Base-by-base conservation (phyloP, 2,329 filamentous ascomycete genomes). In the Arthroderma uncinatum region DNA sequence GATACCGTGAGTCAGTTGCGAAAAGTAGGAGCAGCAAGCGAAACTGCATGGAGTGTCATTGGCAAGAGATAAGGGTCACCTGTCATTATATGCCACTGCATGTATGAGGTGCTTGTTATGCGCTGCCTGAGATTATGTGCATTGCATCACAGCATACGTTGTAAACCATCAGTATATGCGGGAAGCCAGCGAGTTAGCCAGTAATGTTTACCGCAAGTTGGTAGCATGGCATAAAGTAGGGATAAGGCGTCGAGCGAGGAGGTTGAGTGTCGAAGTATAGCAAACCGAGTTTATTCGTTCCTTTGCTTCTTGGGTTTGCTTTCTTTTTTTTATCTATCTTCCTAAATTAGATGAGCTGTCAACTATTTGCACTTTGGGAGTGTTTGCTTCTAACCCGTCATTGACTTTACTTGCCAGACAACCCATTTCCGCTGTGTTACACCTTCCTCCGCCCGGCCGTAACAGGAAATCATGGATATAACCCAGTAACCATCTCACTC, bases 81-180 rank as follows among this genome's bases (percentile, higher is more conserved):
- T 50, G 44, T 50, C 44, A 50, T 16, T 50, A 3, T 30, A 50
- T 50, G 28, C 23, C 44, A 50, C 44, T 50, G 44, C 44, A 50
- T 30, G 25, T 50, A 33, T 50, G 19, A 44, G 21, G 40, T 14
- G 40, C 40, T 8, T 44, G 12, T 50, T 50, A 50, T 50, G 44
- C 44, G 44, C 44, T 30, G 19, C 40, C 40, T 44, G 23, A 50
- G 44, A 50, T 50, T 50, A 33, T 50, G 19, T 50, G 44, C 44
- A 50, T 50, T 50, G 44, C 44, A 50, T 16, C 44, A 50, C 44
- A 50, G 44, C 44, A 50, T 50, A 33, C 44, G 44, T 30, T 50
- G 44, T 50, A 50, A 50, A 25, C 23, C 44, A 50, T 50, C 12
- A 50, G n/a, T 19, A 50, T 10, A 23, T 50, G 44, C 44, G 28